phyloP scores from a whole-genome alignment of 768 basidiomycete species.

The Trametes cubensis region DNA sequence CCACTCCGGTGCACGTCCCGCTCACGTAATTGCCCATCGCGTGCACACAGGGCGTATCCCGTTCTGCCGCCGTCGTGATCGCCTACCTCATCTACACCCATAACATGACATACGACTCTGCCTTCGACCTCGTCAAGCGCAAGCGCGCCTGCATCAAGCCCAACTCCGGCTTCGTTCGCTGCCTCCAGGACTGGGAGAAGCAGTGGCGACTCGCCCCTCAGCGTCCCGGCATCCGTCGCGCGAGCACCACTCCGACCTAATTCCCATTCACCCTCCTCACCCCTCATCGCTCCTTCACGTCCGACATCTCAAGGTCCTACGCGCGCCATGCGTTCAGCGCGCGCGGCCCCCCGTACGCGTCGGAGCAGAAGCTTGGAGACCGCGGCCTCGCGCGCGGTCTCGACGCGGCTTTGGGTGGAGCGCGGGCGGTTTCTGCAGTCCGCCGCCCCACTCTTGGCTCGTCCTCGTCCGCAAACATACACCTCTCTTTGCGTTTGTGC shows the following conservation, averaged over 20 bases:
- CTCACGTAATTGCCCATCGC: conserved; percentile 2
- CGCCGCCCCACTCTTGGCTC: conserved; percentile 8
- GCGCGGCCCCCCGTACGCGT: not conserved
- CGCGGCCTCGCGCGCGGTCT: not conserved
- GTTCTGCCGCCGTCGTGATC: conserved; percentile 74
- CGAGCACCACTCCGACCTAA: conserved; percentile 25
- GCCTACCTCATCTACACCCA: conserved; percentile 79
- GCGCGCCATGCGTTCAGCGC: not conserved
- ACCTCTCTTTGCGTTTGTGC: not conserved
- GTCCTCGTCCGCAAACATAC: not conserved
- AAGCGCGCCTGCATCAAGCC: conserved; percentile 76
- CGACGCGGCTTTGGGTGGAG: conserved; percentile 11
- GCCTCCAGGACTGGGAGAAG: conserved; percentile 36
- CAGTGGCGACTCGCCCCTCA: conserved; percentile 30
- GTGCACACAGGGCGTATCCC: conserved; percentile 66
- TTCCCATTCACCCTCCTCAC: not conserved
- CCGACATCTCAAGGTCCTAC: not conserved
- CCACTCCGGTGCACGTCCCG: not conserved
- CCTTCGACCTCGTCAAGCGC: conserved; percentile 59
- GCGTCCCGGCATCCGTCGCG: conserved; percentile 19
- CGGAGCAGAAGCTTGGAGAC: not conserved
- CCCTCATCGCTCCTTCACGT: not conserved
- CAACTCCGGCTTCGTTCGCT: conserved; percentile 70
- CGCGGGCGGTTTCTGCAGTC: not conserved
- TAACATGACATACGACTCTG: conserved; percentile 72